A percentile compares a stretch with the other conserved stretches of the same genome.
Conservation (phyloP, 257 asterid genomes). For the Solanum habrochaites region DNA sequence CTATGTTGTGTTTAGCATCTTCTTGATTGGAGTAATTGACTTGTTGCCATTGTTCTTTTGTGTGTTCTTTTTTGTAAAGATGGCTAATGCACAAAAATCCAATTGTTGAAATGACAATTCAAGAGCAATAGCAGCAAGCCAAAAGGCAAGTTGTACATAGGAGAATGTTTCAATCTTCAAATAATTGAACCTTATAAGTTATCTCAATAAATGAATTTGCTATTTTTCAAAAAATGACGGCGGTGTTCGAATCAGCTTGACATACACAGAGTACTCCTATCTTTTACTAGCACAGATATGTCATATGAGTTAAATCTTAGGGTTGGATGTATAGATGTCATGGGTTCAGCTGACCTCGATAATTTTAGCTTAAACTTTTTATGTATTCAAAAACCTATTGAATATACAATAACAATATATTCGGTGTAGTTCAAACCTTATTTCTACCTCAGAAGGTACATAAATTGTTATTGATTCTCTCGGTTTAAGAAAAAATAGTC, state of each 20-base stretch:
- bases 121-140: background rate
- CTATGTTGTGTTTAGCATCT: background rate
- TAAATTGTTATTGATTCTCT: accelerated
- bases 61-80: background rate
- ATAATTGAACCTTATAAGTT: too few species aligned
- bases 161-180: background rate
- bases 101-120: background rate
- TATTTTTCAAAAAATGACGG: too few species aligned
- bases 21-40: background rate
- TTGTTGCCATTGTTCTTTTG: background rate
- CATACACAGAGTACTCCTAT: too few species aligned
- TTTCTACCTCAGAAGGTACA: background rate
- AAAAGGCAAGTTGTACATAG: background rate
- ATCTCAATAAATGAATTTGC: background rate
- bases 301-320: background rate
- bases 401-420: background rate
- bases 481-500: background rate
- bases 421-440: accelerated
- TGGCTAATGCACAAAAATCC: background rate
- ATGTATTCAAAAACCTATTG: too few species aligned
- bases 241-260: background rate
- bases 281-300: too few species aligned
- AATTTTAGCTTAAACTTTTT: background rate
- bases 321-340: background rate
- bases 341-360: too few species aligned